Evolutionary conservation across 208 protist genomes (phyloP).

Genomic region (Spongospora subterranea): DNA sequence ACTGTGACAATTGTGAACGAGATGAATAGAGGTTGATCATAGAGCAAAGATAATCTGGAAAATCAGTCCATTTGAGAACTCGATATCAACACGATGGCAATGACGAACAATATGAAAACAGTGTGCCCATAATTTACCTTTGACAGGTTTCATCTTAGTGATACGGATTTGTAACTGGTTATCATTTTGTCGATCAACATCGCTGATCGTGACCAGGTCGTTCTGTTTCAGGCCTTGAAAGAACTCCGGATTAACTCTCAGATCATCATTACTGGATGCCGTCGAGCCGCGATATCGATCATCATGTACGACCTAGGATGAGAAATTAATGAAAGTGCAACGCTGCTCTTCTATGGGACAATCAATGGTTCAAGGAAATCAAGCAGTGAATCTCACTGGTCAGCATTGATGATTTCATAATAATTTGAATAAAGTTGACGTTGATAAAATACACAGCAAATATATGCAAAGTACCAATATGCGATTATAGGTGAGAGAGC

Average conservation of each 20-base stretch:
- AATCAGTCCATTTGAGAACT: no score
- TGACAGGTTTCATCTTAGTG: slow-evolving; percentile 16
- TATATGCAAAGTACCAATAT: not conserved
- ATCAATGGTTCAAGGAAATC: no score
- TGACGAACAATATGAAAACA: not conserved
- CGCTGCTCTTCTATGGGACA: not conserved
- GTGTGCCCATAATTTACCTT: not conserved
- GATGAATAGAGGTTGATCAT: no score
- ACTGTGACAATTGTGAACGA: no score
- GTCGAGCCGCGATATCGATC: not conserved
- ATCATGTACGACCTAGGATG: slow-evolving; percentile 7
- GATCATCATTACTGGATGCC: not conserved
- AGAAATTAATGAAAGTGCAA: not conserved
- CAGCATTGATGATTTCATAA: no score
- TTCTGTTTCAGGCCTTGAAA: not conserved
- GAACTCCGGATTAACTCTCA: slow-evolving; percentile 6
- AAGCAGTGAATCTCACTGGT: no score
- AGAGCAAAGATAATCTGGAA: no score
- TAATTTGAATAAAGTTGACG: no score
- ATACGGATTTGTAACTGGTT: not conserved
- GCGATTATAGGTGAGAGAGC: not conserved
- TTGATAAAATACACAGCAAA: no score
- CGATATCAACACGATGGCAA: not conserved
- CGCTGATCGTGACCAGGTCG: slow-evolving; percentile 22
- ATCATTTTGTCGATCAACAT: not conserved